These are phyloP conservation scores for Claviceps quebecensis DNA, from an alignment of 2,329 filamentous ascomycete species.

Conservation along the genomic window DNA sequence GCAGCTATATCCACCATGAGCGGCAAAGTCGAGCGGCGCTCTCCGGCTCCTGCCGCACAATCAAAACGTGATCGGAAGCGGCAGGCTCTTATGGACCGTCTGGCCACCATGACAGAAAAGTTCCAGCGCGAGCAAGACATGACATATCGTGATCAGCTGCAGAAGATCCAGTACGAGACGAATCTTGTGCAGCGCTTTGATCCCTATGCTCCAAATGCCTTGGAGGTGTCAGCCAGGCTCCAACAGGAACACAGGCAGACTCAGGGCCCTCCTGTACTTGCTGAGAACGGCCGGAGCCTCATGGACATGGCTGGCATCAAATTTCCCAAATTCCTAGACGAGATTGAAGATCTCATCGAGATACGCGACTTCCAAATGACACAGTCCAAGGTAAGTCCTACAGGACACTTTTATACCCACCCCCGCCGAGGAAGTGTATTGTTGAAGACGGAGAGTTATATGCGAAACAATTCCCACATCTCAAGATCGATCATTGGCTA, in stretches of 20 bases:
- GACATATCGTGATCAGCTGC: constrained; percentile 77
- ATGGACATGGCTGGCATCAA: constrained; percentile 67
- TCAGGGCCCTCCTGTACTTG: constrained; percentile 23
- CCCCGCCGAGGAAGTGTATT: too few relatives aligned
- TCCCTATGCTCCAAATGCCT: constrained; percentile 57
- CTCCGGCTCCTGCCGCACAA: constrained; percentile 25
- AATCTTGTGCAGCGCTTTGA: constrained; percentile 74
- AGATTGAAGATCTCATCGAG: constrained; percentile 80
- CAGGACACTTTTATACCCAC: not conserved
- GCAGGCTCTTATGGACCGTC: constrained; percentile 65
- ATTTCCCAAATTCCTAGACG: constrained; percentile 73
- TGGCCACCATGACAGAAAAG: constrained; percentile 59
- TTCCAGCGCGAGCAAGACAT: constrained; percentile 71
- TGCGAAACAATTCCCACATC: too few relatives aligned
- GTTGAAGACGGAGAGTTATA: too few relatives aligned
- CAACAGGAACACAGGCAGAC: constrained; percentile 40
- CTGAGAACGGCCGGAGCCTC: constrained; percentile 37
- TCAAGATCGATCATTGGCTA: not conserved
- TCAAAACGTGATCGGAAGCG: constrained; percentile 88
- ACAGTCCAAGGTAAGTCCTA: constrained; percentile 56
- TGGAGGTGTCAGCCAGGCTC: constrained; percentile 57
- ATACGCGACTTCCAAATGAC: constrained; percentile 73
- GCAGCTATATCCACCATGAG: constrained; percentile 18
- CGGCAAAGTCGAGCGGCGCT: constrained; percentile 22
- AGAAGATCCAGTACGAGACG: constrained; percentile 85